Conservation (phyloP, 1,284 basidiomycete genomes). For the Takashimella tepidaria region DNA sequence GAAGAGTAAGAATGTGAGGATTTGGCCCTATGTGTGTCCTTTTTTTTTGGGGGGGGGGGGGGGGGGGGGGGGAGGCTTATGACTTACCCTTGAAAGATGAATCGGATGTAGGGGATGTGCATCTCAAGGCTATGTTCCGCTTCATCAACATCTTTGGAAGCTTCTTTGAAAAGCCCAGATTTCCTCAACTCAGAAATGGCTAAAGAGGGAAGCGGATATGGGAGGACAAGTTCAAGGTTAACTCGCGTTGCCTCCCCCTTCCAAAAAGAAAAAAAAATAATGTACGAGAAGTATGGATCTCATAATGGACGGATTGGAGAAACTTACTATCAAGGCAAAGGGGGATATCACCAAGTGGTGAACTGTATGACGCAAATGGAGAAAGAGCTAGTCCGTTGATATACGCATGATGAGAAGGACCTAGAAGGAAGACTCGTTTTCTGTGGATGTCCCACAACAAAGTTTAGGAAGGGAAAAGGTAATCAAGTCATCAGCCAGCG, state of each 20-base stretch:
- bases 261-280: neutral
- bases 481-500: neutral
- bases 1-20: neutral
- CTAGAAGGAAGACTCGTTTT: slow-evolving; percentile 86
- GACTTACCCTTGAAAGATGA: slow-evolving; percentile 73
- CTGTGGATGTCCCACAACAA: too few relatives aligned
- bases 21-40: too few relatives aligned
- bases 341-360: slow-evolving; percentile 77
- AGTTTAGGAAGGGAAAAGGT: neutral
- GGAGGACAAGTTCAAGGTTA: too few relatives aligned
- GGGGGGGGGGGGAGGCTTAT: neutral
- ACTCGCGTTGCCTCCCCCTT: neutral
- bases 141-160: slow-evolving; percentile 70
- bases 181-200: slow-evolving; percentile 63
- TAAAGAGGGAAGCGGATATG: too few relatives aligned
- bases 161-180: slow-evolving; percentile 66
- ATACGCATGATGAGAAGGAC: slow-evolving; percentile 91
- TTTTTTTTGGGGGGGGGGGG: too few relatives aligned
- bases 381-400: slow-evolving; percentile 83
- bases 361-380: slow-evolving; percentile 67
- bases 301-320: too few relatives aligned
- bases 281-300: too few relatives aligned
- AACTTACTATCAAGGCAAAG: slow-evolving; percentile 71
- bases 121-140: slow-evolving; percentile 98
- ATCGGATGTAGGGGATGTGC: slow-evolving; percentile 89